These are phyloP conservation scores for Melanogaster broomeanus DNA, from an alignment of 768 basidiomycete genomes.

Conservation along the genomic window DNA sequence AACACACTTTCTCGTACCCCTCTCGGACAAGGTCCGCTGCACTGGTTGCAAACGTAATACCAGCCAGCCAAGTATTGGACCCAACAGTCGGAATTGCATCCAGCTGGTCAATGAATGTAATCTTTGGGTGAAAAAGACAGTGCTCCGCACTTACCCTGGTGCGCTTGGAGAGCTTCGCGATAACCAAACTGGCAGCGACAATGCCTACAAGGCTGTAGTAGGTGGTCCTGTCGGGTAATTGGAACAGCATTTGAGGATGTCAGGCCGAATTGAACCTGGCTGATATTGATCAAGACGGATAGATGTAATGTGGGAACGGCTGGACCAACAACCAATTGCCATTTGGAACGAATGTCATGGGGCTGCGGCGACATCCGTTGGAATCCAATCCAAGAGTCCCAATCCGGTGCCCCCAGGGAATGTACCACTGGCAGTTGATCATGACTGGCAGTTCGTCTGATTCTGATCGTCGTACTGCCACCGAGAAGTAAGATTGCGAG, in stretches of 20 bases:
- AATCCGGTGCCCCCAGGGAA: too few species aligned
- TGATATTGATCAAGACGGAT: neutral
- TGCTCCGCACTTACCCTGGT: neutral
- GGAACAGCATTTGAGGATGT: too few species aligned
- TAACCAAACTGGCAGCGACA: neutral
- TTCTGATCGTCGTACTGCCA: too few species aligned
- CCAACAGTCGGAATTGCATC: conserved; percentile 31
- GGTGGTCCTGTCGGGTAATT: neutral
- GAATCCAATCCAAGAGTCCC: too few species aligned
- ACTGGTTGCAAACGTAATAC: conserved; percentile 16
- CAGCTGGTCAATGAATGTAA: conserved; percentile 9
- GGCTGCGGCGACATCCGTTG: too few species aligned
- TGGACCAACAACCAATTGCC: too few species aligned
- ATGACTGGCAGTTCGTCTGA: too few species aligned
- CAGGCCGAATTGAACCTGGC: too few species aligned
- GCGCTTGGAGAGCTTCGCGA: neutral
- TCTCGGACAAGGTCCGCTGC: conserved; percentile 25
- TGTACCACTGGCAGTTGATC: too few species aligned
- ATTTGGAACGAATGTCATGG: too few species aligned
- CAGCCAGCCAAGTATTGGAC: conserved; percentile 22
- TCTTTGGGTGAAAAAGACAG: neutral
- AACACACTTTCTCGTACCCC: conserved; percentile 30
- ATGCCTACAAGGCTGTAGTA: neutral
- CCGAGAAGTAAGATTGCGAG: too few species aligned
- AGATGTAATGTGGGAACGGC: too few species aligned